These are phyloP conservation scores for Ophiosphaerella korrae DNA, from an alignment of 2,329 filamentous ascomycete species.

Conservation along the genomic window DNA sequence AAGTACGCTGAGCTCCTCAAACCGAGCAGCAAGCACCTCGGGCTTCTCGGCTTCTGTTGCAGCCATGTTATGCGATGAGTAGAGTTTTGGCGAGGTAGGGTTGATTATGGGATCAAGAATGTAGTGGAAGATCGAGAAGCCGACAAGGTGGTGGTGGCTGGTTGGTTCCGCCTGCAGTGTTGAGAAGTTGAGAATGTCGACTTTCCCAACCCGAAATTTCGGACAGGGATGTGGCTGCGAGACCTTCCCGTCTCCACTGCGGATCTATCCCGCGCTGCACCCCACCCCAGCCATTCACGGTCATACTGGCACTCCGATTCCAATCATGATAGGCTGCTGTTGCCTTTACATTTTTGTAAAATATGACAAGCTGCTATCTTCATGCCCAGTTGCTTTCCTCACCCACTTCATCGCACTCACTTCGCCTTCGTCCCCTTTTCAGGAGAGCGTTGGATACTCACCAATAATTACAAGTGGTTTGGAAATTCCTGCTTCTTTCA, in stretches of 20 bases:
- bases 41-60: slow-evolving; percentile 17
- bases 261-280: slow-evolving; percentile 13
- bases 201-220: slow-evolving; percentile 18
- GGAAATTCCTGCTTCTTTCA: too few relatives aligned
- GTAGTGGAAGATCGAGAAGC: too few relatives aligned
- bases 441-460: neutral
- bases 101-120: neutral
- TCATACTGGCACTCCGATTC: neutral
- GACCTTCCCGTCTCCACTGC: slow-evolving; percentile 4
- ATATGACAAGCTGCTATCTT: too few relatives aligned
- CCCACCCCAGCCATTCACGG: neutral
- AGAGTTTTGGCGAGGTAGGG: slow-evolving; percentile 10
- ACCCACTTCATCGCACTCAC: too few relatives aligned
- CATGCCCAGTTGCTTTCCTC: too few relatives aligned
- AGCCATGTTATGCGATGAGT: slow-evolving; percentile 27
- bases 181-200: slow-evolving; percentile 2
- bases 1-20: slow-evolving; percentile 78
- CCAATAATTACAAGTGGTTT: neutral
- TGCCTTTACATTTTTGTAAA: too few relatives aligned
- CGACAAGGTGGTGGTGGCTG: neutral
- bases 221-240: slow-evolving; percentile 4
- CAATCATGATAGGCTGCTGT: too few relatives aligned
- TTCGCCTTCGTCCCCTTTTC: too few relatives aligned
- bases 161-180: slow-evolving; percentile 2
- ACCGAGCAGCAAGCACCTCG: slow-evolving; percentile 49